Percentiles rank a stretch among this genome's conserved stretches.
Evolutionary conservation across 2,329 filamentous ascomycete genomes (phyloP).

Genomic region (Pseudogymnoascus sp.): DNA sequence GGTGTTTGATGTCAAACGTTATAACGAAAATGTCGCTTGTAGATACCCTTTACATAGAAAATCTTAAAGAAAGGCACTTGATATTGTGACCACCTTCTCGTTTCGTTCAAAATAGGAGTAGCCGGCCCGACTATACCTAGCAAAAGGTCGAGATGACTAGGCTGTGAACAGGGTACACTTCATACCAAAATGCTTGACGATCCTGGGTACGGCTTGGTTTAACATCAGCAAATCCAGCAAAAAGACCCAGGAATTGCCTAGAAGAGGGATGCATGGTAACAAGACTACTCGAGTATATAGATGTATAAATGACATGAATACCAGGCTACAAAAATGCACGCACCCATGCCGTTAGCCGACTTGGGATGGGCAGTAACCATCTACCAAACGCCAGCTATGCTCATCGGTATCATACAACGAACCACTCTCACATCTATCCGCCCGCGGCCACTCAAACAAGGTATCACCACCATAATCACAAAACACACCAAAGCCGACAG

Average conservation of each 20-base stretch:
- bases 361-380: background rate
- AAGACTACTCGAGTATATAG: background rate
- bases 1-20: background rate
- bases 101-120: background rate
- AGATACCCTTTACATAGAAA: background rate
- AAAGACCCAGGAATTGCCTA: background rate
- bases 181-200: no score
- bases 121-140: background rate
- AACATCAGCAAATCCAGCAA: no score
- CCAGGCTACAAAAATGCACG: background rate
- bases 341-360: background rate
- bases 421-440: background rate
- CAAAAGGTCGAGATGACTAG: no score
- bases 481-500: background rate
- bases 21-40: background rate
- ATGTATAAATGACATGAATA: background rate
- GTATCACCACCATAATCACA: background rate
- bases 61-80: background rate
- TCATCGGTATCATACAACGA: constrained; percentile 6
- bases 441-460: constrained; percentile 3
- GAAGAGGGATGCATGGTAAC: background rate
- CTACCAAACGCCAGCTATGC: constrained; percentile 6
- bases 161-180: no score
- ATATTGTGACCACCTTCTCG: background rate
- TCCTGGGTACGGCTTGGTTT: no score